Evolutionary conservation across 768 basidiomycete genomes (phyloP).

Genomic region (Tulasnella sp.): DNA sequence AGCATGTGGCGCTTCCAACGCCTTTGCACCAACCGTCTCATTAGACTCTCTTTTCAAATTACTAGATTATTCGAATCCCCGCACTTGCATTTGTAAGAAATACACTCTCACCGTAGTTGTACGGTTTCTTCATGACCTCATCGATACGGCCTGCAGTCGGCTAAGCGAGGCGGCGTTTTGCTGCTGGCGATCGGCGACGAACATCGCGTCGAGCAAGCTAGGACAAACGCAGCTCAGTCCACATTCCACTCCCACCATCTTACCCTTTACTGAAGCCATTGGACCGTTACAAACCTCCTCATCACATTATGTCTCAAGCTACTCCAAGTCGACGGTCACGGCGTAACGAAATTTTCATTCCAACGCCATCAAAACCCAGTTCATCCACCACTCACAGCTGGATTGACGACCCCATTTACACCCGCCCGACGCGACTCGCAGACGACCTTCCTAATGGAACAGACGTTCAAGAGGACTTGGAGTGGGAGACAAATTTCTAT

Average conservation of each 20-base stretch:
- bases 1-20: too few relatives aligned
- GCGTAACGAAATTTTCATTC: not conserved
- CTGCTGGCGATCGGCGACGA: too few relatives aligned
- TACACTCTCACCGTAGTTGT: too few relatives aligned
- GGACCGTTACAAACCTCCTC: not conserved
- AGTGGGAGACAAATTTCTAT: constrained; percentile 11
- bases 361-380: constrained; percentile 10
- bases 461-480: not conserved
- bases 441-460: constrained; percentile 1
- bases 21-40: too few relatives aligned
- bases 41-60: too few relatives aligned
- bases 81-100: too few relatives aligned
- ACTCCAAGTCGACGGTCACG: constrained; percentile 13
- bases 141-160: too few relatives aligned
- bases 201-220: not conserved
- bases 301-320: not conserved
- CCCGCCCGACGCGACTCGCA: constrained; percentile 10
- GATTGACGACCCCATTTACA: constrained; percentile 15
- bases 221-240: not conserved
- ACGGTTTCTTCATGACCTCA: too few relatives aligned
- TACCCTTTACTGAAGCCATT: not conserved
- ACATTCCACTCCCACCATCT: not conserved
- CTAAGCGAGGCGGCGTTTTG: too few relatives aligned
- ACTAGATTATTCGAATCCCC: too few relatives aligned
- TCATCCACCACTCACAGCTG: not conserved